Evolutionary conservation across 2,329 filamentous ascomycete genomes (phyloP).

Genomic region (Aspergillus vadensis): DNA sequence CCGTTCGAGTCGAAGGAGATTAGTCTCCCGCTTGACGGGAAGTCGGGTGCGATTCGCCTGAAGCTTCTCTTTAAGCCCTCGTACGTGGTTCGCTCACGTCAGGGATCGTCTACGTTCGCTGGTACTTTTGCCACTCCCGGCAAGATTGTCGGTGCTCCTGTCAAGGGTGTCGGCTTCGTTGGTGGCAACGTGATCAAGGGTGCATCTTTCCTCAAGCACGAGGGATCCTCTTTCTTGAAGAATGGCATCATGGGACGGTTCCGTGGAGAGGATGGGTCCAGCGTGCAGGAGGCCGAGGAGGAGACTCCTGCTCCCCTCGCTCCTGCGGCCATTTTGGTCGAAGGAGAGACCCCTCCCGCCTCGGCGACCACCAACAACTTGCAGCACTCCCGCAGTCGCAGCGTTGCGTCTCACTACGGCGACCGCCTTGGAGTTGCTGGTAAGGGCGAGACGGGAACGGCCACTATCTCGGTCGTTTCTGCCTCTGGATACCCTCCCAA

Average conservation of each 20-base stretch:
- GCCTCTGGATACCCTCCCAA: conserved; percentile 75
- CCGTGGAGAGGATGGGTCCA: conserved; percentile 50
- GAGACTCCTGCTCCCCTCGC: conserved; percentile 19
- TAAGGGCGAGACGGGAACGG: conserved; percentile 68
- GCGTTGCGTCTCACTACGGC: conserved; percentile 53
- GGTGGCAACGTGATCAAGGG: conserved; percentile 85
- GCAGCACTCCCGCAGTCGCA: conserved; percentile 51
- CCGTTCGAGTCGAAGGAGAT: conserved; percentile 82
- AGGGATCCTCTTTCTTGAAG: conserved; percentile 70
- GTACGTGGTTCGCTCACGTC: conserved; percentile 81
- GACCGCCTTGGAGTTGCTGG: conserved; percentile 56
- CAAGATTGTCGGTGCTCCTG: conserved; percentile 90
- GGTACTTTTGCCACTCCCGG: conserved; percentile 85
- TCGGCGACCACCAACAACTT: conserved; percentile 28
- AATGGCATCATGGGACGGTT: conserved; percentile 68
- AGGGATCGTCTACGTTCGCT: conserved; percentile 90
- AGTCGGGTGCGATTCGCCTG: conserved; percentile 79
- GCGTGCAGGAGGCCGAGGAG: conserved; percentile 25
- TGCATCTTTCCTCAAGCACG: conserved; percentile 81
- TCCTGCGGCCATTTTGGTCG: conserved; percentile 31
- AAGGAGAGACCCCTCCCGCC: conserved; percentile 26
- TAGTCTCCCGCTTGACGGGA: conserved; percentile 76
- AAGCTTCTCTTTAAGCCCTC: conserved; percentile 89
- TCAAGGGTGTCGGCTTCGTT: conserved; percentile 83
- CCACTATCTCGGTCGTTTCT: conserved; percentile 76